Evolutionary conservation across 768 basidiomycete species (phyloP), one percentile per base, ranked within the genome.

Genomic region (Rhizopogon vesiculosus): DNA sequence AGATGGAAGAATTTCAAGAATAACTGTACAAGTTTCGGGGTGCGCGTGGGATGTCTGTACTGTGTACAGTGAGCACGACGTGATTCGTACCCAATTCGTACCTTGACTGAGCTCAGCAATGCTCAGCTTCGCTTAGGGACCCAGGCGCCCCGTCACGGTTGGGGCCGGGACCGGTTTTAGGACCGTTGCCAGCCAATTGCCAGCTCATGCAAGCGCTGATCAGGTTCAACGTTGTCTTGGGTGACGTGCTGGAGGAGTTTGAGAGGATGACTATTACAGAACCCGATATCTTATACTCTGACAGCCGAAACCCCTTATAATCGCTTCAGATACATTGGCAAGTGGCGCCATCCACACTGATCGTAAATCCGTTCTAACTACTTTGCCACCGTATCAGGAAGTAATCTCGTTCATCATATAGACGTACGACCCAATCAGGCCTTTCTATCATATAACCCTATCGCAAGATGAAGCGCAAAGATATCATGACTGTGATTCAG

Each of bases 381-480:
- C 25, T 25, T 25, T 25, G 25, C 25, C 68, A 69, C 7, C 75
- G 82, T 19, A 63, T 91, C 58, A 80, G 78, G 66, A 89, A 88
- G 72, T 93, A 96, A 98, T 98, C 95, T 89, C 92, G 19, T 79
- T 85, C 6, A 92, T 99, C 5, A 86, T 95, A 29, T 99, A 97
- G 97, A 25, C 25, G 25, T 25, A 97, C 94, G 22, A 95, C 95
- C 1, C 89, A 92, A 4, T 75, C 98, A 16, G 93, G 93, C 3
- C 69, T 98, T 57, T 96, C 96, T 0, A 91, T 99, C 61, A 91
- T 96, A 0, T 97, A 98, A 69, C 96, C 95, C 2, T 98, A 98
- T 67, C 82, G 97, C 60, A 92, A 93, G 75, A 69, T 75, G 1
- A 84, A 83, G 62, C 78, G 89, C 62, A 91, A 85, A 69, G 93